Conservation (phyloP, 75 land plant genomes). For the Selaginella tamariscina region DNA sequence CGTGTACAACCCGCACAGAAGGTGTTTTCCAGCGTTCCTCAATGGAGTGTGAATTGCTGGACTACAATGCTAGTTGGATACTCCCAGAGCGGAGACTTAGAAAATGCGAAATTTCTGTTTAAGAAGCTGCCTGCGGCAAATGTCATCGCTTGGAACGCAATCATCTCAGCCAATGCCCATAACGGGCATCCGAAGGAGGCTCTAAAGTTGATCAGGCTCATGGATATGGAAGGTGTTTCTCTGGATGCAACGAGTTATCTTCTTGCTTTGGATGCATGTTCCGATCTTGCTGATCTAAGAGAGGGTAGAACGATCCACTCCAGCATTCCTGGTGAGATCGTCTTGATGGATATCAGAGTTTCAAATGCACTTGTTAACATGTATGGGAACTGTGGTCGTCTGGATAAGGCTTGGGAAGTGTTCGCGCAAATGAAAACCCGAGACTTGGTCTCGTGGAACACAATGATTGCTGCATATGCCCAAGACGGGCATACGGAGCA, state of each 20-base stretch:
- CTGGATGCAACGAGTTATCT: not conserved
- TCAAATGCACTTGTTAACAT: not conserved
- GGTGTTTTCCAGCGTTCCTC: not conserved
- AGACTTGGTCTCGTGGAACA: not conserved
- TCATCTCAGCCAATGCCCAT: not conserved
- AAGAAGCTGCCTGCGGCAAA: not conserved
- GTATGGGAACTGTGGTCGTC: not conserved
- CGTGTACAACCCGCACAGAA: not conserved
- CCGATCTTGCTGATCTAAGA: not conserved
- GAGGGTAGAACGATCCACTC: not conserved
- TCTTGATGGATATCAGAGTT: not conserved
- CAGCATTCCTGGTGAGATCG: not conserved
- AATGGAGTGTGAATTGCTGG: not conserved
- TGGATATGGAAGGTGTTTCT: not conserved
- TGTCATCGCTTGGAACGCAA: not conserved
- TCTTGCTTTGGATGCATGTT: not conserved
- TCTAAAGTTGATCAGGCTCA: not conserved
- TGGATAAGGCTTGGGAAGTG: not conserved
- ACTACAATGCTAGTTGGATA: not conserved
- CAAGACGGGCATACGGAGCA: not conserved
- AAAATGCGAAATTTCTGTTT: not conserved
- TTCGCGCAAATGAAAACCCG: not conserved
- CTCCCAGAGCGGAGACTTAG: not conserved
- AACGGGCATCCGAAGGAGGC: not conserved
- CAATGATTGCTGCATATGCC: not conserved